Evolutionary conservation across 352 stramenopile genomes (phyloP), one percentile per base, ranked within the genome.

Genomic region (Phytopythium sindhum): DNA sequence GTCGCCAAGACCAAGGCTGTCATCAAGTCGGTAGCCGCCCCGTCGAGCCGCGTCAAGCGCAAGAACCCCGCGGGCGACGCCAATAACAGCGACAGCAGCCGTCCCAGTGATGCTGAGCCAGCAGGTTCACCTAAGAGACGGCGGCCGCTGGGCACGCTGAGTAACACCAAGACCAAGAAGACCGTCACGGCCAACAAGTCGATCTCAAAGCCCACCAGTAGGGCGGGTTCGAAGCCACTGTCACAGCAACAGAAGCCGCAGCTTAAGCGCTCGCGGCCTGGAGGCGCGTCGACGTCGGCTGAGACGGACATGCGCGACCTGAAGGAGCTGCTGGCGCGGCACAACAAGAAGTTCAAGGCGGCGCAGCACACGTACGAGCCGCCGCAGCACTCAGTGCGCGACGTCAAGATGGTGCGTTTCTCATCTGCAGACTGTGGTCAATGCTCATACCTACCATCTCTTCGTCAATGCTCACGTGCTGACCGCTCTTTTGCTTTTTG

Each of bases 271-370:
- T 17, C 5, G 41, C 56, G 60, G 11, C 24, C 60, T 10, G 21
- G 5, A 42, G n/a, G 15, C n/a, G 14, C 54, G 33, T 31, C 33
- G 11, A 15, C 41, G 7, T 5, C 29, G 3, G 44, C 19, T 12
- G 60, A 64, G 24, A 69, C 61, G 19, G 68, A 76, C 39, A 61
- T 84, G 4, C 60, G 75, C 24, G 73, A 80, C 33, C 62, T 92
- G 39, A 63, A 90, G 48, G 73, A 73, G 61, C 66, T 92, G 26
- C 62, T 94, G 31, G 75, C 75, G 47, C 71, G 73, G 41, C 85
- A 94, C 64, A 94, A 94, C 68, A 91, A 90, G 68, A 89, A 89
- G 55, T 88, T 92, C 61, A 91, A 90, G 68, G 9, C 59, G 31
- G 70, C 67, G 5, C 54, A 39, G 24, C 83, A 92, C 61, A 90